Conservation (phyloP, 768 basidiomycete species). For the Sutorius australiensis region DNA sequence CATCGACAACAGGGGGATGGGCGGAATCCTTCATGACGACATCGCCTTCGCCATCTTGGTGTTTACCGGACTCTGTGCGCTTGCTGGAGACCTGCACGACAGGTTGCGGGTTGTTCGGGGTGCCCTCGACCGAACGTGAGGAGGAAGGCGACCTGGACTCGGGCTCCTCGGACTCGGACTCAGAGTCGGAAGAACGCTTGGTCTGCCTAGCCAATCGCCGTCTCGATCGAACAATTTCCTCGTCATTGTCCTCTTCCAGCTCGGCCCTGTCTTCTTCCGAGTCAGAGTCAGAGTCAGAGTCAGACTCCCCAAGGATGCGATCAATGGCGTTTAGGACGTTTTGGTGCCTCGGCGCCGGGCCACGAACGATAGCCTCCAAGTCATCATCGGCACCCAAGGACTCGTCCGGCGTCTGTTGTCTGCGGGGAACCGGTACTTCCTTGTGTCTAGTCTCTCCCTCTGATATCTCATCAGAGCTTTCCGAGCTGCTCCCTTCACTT, state of each 20-base stretch:
- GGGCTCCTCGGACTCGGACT: constrained; percentile 33
- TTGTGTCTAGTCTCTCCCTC: constrained; percentile 18
- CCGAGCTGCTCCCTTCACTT: constrained; percentile 41
- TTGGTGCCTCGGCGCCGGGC: constrained; percentile 30
- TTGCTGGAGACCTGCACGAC: constrained; percentile 22
- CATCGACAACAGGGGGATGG: background rate
- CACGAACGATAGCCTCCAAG: constrained; percentile 42
- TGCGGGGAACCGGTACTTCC: background rate
- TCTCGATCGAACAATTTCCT: constrained; percentile 31
- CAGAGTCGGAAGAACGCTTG: constrained; percentile 30
- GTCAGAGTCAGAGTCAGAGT: constrained; percentile 34
- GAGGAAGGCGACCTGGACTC: constrained; percentile 14
- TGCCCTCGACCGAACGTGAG: constrained; percentile 27
- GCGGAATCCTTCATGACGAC: constrained; percentile 8
- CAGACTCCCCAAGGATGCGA: constrained; percentile 27
- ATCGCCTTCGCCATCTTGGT: background rate
- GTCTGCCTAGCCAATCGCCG: constrained; percentile 33
- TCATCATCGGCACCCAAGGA: constrained; percentile 18
- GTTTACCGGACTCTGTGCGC: background rate
- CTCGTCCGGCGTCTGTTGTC: background rate
- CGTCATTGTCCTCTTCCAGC: constrained; percentile 39
- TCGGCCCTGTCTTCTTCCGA: constrained; percentile 41
- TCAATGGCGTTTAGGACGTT: constrained; percentile 27
- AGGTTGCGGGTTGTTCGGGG: constrained; percentile 28
- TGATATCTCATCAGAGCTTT: constrained; percentile 28